Conservation (phyloP, 2,329 filamentous ascomycete genomes). For the Coniochaeta ligniaria region DNA sequence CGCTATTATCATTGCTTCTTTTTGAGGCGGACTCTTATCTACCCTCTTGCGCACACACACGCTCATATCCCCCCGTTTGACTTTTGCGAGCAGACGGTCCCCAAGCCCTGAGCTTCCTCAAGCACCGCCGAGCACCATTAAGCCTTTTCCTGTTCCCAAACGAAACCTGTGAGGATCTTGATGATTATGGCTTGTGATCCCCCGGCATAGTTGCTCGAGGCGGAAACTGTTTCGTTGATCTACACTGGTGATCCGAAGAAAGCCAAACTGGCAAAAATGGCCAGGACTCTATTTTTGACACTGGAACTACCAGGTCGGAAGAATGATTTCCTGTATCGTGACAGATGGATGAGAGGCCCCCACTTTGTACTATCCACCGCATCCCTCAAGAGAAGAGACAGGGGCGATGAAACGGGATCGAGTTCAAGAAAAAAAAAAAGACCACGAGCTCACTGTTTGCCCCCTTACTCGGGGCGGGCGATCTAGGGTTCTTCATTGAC, state of each 20-base stretch:
- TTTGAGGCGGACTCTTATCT: conserved; percentile 18
- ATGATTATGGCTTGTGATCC: not conserved
- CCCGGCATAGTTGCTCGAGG: not conserved
- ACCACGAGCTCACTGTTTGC: not conserved
- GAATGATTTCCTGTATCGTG: not conserved
- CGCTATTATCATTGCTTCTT: conserved; percentile 56
- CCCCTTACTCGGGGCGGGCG: not conserved
- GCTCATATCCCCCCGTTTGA: not conserved
- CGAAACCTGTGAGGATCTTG: not conserved
- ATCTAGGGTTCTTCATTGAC: not conserved
- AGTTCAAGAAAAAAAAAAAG: not conserved
- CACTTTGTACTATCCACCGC: not conserved
- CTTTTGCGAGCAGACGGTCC: not conserved
- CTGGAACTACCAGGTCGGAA: not conserved
- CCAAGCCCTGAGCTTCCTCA: not conserved
- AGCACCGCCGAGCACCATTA: not conserved
- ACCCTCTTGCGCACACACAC: conserved; percentile 10
- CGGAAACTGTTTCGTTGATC: not conserved
- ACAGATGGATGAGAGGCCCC: not conserved
- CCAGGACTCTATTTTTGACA: not conserved
- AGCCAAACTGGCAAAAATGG: not conserved
- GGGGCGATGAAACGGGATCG: not conserved
- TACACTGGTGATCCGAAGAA: not conserved
- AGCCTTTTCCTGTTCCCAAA: not conserved
- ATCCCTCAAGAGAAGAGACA: not conserved